Evolutionary conservation across 2,329 filamentous ascomycete species (phyloP).

Genomic region (Penicillium sp.): DNA sequence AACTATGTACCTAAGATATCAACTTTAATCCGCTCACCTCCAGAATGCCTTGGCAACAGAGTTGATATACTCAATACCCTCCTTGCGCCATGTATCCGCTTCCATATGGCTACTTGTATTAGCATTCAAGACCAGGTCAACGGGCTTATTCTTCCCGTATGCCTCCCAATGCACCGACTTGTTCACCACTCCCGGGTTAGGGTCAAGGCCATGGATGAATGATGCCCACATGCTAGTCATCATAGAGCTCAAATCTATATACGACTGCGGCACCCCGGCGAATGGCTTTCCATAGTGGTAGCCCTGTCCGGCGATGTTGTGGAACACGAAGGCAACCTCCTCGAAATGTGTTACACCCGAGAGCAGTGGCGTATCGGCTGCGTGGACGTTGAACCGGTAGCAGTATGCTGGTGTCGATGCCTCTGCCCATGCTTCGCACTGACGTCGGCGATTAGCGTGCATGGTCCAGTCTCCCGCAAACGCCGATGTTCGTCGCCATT

Average conservation of each 20-base stretch:
- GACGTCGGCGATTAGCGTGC: slow-evolving; percentile 52
- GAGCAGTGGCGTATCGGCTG: slow-evolving; percentile 41
- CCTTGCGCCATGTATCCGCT: slow-evolving; percentile 43
- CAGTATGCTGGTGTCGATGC: slow-evolving; percentile 51
- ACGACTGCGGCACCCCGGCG: slow-evolving; percentile 40
- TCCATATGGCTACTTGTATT: slow-evolving; percentile 45
- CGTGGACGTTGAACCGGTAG: slow-evolving; percentile 57
- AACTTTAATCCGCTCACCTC: slow-evolving; percentile 7
- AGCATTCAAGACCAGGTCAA: slow-evolving; percentile 50
- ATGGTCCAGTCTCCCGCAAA: slow-evolving; percentile 53
- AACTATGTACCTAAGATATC: background rate
- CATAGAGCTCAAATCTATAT: slow-evolving; percentile 41
- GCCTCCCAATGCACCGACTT: slow-evolving; percentile 39
- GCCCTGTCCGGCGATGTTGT: slow-evolving; percentile 48
- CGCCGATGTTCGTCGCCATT: slow-evolving; percentile 53
- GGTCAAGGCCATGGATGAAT: slow-evolving; percentile 47
- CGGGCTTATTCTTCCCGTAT: slow-evolving; percentile 40
- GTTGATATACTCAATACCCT: slow-evolving; percentile 31
- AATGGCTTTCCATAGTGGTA: slow-evolving; percentile 40
- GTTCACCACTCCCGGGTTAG: slow-evolving; percentile 34
- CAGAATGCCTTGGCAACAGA: slow-evolving; percentile 23
- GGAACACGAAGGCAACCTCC: slow-evolving; percentile 52
- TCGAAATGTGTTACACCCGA: slow-evolving; percentile 53
- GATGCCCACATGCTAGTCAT: slow-evolving; percentile 52
- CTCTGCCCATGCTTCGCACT: slow-evolving; percentile 50